Evolutionary conservation across 2,329 filamentous ascomycete genomes (phyloP).

Genomic region (Sclerotinia borealis): DNA sequence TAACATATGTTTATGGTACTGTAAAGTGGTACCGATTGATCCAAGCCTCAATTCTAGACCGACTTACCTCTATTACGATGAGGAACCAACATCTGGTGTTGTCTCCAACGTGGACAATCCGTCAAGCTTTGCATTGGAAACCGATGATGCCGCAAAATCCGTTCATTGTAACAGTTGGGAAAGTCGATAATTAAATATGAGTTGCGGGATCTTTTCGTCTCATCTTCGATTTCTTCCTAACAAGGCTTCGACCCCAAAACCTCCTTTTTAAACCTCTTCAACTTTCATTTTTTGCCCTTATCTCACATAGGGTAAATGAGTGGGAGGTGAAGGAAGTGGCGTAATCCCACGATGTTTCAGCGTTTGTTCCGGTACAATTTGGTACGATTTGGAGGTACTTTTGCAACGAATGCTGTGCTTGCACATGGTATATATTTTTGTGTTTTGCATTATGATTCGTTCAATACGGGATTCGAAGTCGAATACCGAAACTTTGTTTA

Average conservation of each 20-base stretch:
- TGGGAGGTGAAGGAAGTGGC: slow-evolving; percentile 11
- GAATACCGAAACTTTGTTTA: slow-evolving; percentile 1
- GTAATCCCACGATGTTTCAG: slow-evolving; percentile 11
- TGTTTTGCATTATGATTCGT: background rate
- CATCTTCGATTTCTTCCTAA: background rate
- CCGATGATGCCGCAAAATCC: background rate
- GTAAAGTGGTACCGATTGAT: background rate
- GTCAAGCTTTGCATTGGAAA: background rate
- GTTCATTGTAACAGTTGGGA: background rate
- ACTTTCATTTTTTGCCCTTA: background rate
- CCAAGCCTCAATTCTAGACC: background rate
- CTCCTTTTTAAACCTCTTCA: background rate
- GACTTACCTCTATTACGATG: background rate
- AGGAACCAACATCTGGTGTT: background rate
- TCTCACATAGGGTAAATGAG: slow-evolving; percentile 6
- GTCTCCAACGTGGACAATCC: background rate
- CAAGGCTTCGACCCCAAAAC: background rate
- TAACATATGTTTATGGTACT: background rate
- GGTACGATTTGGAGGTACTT: background rate
- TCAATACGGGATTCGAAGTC: slow-evolving; percentile 3
- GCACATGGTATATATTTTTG: background rate
- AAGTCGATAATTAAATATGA: background rate
- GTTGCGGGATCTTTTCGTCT: background rate
- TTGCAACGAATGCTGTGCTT: background rate
- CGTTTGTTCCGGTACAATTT: background rate